Evolutionary conservation across 2,329 filamentous ascomycete species (phyloP), one percentile per base, ranked within the genome.

Genomic region (Periconia sp.): DNA sequence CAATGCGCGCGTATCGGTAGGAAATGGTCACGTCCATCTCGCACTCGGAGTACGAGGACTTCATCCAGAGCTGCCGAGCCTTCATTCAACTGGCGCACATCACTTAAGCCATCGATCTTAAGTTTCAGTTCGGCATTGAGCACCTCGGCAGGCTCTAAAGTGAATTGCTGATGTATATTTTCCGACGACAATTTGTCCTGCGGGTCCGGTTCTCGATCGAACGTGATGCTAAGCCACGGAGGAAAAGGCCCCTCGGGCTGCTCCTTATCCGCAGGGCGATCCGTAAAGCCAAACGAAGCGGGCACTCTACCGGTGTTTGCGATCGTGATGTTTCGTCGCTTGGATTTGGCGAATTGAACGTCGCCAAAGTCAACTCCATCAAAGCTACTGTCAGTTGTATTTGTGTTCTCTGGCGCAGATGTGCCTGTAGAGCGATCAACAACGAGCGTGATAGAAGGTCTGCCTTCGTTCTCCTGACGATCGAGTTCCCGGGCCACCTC

Each of bases 401-500:
- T 51, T 15, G 41, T 49, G 18, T 33, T 46, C 22, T 49, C 46
- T 33, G 36, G 40, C 15, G 55, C 44, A 12, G 48, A 40, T 23
- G 50, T 44, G 5, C 73, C 72, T 34, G 60, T 56, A 8, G 45
- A 61, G 40, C 57, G 70, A 52, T 97, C 92, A 0, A 95, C 82
- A 1, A 96, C 85, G 22, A 97, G 78, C 0, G 90, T 94, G 30
- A 96, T 80, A 2, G 81, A 83, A 0, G 94, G 94, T 1, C 92
- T 80, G 0, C 87, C 84, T 71, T 97, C 92, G 50, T 97, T 97
- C 66, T 97, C 92, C 1, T 86, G 88, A 33, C 90, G 86, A 63
- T 99, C 94, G 6, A 97, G 76, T 59, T 96, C 88, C 41, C 88
- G 82, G 1, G 88, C 92, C 10, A 97, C 88, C 62, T 97, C 91